Evolutionary conservation across 805 yeast genomes (phyloP).

Genomic region (Candida corydali): DNA sequence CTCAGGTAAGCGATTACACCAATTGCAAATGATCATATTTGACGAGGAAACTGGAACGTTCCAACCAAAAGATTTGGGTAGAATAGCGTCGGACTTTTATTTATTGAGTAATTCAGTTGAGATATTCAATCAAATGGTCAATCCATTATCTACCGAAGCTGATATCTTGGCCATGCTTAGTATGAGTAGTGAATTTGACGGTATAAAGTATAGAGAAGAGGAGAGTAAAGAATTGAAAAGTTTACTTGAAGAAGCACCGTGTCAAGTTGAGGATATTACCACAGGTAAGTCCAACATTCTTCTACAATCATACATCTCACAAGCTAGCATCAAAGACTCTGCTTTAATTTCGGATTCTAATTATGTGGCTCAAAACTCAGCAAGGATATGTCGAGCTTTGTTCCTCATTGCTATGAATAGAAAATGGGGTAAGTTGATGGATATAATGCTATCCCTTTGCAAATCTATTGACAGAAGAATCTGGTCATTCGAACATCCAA

Average conservation of each 20-base stretch:
- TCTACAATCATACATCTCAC: slow-evolving; percentile 83
- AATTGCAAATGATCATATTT: slow-evolving; percentile 87
- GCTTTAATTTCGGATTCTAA: slow-evolving; percentile 82
- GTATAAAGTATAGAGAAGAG: slow-evolving; percentile 83
- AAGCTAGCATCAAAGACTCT: slow-evolving; percentile 67
- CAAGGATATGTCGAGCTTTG: slow-evolving; percentile 88
- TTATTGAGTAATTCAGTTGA: slow-evolving; percentile 81
- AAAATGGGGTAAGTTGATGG: slow-evolving; percentile 83
- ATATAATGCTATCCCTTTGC: slow-evolving; percentile 73
- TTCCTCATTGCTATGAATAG: slow-evolving; percentile 83
- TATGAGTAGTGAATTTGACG: slow-evolving; percentile 91
- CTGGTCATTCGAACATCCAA: slow-evolving; percentile 91
- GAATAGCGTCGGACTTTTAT: slow-evolving; percentile 93
- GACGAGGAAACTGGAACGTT: slow-evolving; percentile 82
- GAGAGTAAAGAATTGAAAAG: slow-evolving; percentile 70
- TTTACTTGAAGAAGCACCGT: slow-evolving; percentile 59
- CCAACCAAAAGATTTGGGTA: slow-evolving; percentile 82
- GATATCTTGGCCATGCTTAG: slow-evolving; percentile 84
- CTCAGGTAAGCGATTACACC: slow-evolving; percentile 82
- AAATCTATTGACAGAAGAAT: slow-evolving; percentile 78
- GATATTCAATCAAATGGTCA: slow-evolving; percentile 79
- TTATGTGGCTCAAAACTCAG: slow-evolving; percentile 93
- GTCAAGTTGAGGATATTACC: slow-evolving; percentile 73
- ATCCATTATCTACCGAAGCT: slow-evolving; percentile 85
- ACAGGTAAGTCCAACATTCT: slow-evolving; percentile 86